Percentiles rank a stretch among this genome's conserved stretches.
These are phyloP conservation scores for Bipolaris oryzae DNA, from an alignment of 2,329 filamentous ascomycete species.

Conservation along the genomic window DNA sequence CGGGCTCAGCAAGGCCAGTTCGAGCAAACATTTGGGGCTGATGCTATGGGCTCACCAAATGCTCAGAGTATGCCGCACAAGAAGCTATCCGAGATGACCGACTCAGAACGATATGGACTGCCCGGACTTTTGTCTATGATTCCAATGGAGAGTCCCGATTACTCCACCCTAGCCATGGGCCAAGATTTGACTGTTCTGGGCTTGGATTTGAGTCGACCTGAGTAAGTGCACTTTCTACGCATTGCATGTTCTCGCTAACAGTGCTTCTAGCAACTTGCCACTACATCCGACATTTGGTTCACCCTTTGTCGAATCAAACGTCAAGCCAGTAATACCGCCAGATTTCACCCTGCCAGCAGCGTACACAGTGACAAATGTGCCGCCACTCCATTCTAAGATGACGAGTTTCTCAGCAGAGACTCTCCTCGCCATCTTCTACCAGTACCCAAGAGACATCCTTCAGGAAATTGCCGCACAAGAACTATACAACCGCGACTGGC, in stretches of 20 bases:
- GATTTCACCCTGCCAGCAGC: conserved; percentile 68
- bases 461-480: conserved; percentile 70
- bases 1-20: conserved; percentile 40
- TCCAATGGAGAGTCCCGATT: conserved; percentile 59
- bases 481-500: conserved; percentile 60
- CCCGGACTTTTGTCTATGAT: conserved; percentile 65
- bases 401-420: conserved; percentile 67
- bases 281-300: conserved; percentile 68
- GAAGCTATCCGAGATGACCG: conserved; percentile 62
- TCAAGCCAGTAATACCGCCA: conserved; percentile 63
- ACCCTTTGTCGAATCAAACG: conserved; percentile 65
- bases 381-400: conserved; percentile 64
- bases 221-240: conserved; percentile 53
- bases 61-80: conserved; percentile 49
- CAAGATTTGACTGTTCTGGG: conserved; percentile 69
- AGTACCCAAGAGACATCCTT: conserved; percentile 67
- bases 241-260: conserved; percentile 22
- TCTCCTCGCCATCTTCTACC: conserved; percentile 73
- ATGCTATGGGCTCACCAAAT: conserved; percentile 38
- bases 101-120: conserved; percentile 65
- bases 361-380: conserved; percentile 71
- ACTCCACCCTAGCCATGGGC: conserved; percentile 61
- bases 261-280: conserved; percentile 53
- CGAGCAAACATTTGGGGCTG: conserved; percentile 41
- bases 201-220: conserved; percentile 66